Evolutionary conservation across 306 rosid genomes (phyloP).

Genomic region (Prosopis cineraria): DNA sequence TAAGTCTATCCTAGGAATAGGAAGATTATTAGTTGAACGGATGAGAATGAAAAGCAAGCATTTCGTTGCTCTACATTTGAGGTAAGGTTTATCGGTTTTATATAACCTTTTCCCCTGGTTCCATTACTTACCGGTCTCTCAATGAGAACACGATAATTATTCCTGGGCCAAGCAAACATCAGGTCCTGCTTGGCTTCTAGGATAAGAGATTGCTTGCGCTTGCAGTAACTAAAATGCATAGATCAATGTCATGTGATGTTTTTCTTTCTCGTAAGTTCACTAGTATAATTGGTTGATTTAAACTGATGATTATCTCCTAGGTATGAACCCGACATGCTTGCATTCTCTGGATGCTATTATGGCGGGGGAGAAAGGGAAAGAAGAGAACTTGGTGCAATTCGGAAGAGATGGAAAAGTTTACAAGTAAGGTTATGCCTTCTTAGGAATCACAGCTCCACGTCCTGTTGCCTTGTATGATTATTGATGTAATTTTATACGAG

Average conservation of each 20-base stretch:
- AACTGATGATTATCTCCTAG: constrained; percentile 39
- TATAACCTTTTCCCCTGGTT: constrained; percentile 14
- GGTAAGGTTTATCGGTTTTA: constrained; percentile 47
- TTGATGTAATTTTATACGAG: constrained; percentile 27
- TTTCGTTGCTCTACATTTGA: constrained; percentile 89
- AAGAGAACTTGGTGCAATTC: constrained; percentile 66
- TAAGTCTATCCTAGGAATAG: constrained; percentile 61
- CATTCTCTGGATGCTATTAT: constrained; percentile 90
- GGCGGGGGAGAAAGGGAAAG: constrained; percentile 97
- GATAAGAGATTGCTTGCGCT: neutral
- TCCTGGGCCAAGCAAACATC: neutral
- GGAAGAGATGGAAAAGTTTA: constrained; percentile 84
- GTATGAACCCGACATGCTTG: constrained; percentile 97
- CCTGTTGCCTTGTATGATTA: constrained; percentile 14
- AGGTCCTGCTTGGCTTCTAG: constrained; percentile 2
- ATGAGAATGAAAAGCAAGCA: constrained; percentile 73
- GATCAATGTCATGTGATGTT: neutral
- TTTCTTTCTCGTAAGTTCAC: neutral
- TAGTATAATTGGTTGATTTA: constrained; percentile 28
- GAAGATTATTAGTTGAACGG: constrained; percentile 62
- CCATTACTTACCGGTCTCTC: constrained; percentile 5
- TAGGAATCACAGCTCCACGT: neutral
- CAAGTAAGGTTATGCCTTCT: constrained; percentile 58
- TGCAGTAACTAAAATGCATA: neutral
- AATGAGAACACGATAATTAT: neutral